phyloP scores from a whole-genome alignment of 1,284 basidiomycete genomes.

The Heterobasidion irregulare region DNA sequence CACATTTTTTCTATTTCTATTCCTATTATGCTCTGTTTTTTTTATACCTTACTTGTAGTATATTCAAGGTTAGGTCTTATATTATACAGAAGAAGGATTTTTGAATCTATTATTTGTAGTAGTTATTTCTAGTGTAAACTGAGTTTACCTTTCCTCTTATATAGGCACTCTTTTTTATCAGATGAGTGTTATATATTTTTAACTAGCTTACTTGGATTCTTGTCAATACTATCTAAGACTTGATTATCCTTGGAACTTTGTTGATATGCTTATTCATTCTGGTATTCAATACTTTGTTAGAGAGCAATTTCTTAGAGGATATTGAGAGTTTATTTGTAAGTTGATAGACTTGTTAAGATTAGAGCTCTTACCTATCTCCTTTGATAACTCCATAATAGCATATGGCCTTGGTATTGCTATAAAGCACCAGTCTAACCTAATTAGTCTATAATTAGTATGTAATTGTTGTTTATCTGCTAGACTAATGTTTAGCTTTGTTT shows the following conservation, averaged over 20 bases:
- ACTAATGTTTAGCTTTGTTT: no score
- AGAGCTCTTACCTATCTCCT: neutral
- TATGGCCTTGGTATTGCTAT: no score
- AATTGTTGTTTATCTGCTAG: no score
- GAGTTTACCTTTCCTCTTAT: neutral
- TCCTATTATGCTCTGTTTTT: no score
- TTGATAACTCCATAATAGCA: no score
- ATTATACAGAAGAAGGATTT: no score
- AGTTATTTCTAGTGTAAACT: no score
- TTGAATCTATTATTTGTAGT: no score
- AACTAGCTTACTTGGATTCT: neutral
- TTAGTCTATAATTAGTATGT: no score
- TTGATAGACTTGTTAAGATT: neutral
- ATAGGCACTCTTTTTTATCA: neutral
- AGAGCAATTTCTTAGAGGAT: neutral
- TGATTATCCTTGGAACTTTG: neutral
- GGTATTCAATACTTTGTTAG: neutral
- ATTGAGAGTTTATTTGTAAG: neutral
- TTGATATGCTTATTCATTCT: neutral
- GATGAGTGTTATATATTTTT: neutral
- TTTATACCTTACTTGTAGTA: no score
- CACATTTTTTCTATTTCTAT: fast-evolving
- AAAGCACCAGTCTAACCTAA: no score
- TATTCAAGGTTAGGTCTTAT: no score
- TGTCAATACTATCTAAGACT: neutral